Conservation (phyloP, 2,329 filamentous ascomycete genomes). For the Paecilomyces dactylethromorphus region DNA sequence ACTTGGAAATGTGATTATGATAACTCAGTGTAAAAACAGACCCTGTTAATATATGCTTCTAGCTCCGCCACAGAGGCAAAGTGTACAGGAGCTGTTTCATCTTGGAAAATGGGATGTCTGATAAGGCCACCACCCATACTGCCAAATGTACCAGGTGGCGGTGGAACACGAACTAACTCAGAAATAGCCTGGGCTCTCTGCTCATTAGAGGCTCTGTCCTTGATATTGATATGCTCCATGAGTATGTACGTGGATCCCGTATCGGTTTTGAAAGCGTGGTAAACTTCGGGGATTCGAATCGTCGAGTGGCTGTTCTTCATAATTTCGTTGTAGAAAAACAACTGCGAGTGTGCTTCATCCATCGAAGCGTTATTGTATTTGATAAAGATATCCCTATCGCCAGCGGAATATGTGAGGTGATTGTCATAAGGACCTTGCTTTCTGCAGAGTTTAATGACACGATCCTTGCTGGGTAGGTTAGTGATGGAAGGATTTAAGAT, state of each 20-base stretch:
- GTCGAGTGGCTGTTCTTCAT: not conserved
- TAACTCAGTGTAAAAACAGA: not conserved
- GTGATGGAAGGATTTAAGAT: not conserved
- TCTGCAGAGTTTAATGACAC: not conserved
- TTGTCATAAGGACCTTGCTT: not conserved
- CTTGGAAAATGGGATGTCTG: slow-evolving; percentile 9
- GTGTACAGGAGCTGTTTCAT: not conserved
- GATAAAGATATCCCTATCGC: slow-evolving; percentile 1
- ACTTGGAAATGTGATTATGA: not conserved
- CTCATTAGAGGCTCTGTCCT: slow-evolving; percentile 2
- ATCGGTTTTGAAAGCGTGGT: slow-evolving; percentile 1
- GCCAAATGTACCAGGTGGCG: slow-evolving; percentile 2
- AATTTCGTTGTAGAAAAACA: slow-evolving; percentile 3
- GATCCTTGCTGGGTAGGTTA: not conserved
- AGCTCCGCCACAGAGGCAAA: slow-evolving; percentile 1
- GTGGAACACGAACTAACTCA: slow-evolving; percentile 7
- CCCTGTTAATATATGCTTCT: slow-evolving; percentile 1
- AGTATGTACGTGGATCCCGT: slow-evolving; percentile 2
- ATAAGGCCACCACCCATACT: slow-evolving; percentile 6
- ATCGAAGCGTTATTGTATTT: slow-evolving; percentile 4
- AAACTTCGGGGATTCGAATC: slow-evolving; percentile 7
- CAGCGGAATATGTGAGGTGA: not conserved
- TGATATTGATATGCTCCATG: slow-evolving; percentile 7
- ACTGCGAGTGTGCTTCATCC: slow-evolving; percentile 2
- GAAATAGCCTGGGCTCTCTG: slow-evolving; percentile 7